These are phyloP conservation scores for Sporopachydermia lactativora DNA, from an alignment of 805 yeast genomes.

Conservation along the genomic window DNA sequence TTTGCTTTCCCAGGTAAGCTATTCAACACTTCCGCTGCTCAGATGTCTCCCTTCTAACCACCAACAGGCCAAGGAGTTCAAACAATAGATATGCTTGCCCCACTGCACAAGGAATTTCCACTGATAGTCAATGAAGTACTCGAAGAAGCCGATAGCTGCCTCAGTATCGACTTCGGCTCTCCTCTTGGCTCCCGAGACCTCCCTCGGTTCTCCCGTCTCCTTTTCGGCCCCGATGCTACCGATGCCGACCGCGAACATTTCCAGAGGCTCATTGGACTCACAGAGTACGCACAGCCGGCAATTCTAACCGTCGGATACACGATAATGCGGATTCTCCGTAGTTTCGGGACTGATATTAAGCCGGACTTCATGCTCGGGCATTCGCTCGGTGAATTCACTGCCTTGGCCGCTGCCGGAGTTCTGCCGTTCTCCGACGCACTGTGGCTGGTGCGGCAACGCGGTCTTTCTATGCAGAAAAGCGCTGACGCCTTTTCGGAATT, in stretches of 20 bases:
- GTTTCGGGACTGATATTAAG: constrained; percentile 8
- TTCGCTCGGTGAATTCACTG: constrained; percentile 38
- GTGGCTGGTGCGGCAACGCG: constrained; percentile 30
- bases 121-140: constrained; percentile 14
- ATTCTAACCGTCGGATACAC: constrained; percentile 29
- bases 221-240: too few species aligned
- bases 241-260: too few species aligned
- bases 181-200: too few species aligned
- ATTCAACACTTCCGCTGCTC: too few species aligned
- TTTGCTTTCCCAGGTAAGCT: too few species aligned
- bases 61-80: constrained; percentile 25
- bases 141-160: constrained; percentile 16
- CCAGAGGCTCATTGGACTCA: constrained; percentile 16
- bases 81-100: constrained; percentile 16
- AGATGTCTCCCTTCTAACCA: too few species aligned
- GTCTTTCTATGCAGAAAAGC: constrained; percentile 29
- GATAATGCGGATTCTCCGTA: constrained; percentile 15
- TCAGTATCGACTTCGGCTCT: constrained; percentile 4
- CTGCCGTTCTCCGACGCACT: constrained; percentile 23
- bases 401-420: constrained; percentile 24
- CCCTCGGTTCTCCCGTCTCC: too few species aligned
- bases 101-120: constrained; percentile 12
- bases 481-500: constrained; percentile 26
- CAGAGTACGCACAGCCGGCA: constrained; percentile 41
- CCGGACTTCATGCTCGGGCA: constrained; percentile 26